phyloP scores from a whole-genome alignment of 345 rosid genomes.

The Euphorbia peplus region DNA sequence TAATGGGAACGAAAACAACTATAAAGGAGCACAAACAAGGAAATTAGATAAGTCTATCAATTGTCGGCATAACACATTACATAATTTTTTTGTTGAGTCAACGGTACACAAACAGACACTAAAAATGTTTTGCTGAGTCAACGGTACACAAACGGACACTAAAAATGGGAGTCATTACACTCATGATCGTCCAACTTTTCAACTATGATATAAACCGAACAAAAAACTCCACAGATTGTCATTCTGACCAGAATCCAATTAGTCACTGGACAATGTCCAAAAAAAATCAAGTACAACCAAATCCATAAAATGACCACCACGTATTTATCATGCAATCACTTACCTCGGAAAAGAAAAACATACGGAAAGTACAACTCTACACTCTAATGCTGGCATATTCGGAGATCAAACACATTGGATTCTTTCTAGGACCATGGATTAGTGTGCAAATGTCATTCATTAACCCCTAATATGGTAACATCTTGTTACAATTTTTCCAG shows the following conservation, averaged over 20 bases:
- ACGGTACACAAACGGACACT: background rate
- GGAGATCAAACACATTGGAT: background rate
- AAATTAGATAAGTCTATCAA: too few relatives aligned
- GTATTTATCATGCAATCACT: background rate
- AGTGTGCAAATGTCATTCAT: background rate
- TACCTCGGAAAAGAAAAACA: background rate
- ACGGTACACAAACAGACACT: background rate
- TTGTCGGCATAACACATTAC: too few relatives aligned
- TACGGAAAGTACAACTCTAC: background rate
- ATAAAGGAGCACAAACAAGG: too few relatives aligned
- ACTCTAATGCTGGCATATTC: background rate
- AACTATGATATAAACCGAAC: too few relatives aligned
- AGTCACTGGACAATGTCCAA: background rate
- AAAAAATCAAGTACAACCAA: background rate
- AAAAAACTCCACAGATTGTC: background rate
- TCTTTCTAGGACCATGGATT: background rate
- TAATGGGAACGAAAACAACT: background rate
- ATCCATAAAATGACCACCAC: background rate
- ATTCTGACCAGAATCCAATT: background rate
- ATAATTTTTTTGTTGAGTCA: background rate
- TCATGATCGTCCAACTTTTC: background rate
- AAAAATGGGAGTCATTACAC: background rate
- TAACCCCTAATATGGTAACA: background rate
- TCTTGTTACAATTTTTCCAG: too few relatives aligned
- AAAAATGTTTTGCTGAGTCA: background rate